A percentile compares a stretch with the other conserved stretches of the same genome.
phyloP scores from a whole-genome alignment of 331 rosid genomes.

The Malus hybrid region DNA sequence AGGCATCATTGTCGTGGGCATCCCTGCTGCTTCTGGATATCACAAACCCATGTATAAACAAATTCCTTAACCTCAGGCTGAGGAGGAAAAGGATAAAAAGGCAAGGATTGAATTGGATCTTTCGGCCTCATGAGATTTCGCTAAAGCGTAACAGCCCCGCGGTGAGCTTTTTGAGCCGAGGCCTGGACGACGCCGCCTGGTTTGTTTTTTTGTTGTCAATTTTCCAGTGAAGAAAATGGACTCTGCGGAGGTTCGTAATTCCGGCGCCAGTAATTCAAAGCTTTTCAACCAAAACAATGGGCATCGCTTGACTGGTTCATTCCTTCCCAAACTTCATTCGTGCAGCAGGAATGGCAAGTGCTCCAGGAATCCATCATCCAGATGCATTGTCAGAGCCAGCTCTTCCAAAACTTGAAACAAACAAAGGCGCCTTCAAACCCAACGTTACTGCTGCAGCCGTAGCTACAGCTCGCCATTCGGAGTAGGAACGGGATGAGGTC shows the following conservation, averaged over 20 bases:
- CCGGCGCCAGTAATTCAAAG: neutral
- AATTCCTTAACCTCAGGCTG: neutral
- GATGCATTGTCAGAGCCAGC: conserved; percentile 40
- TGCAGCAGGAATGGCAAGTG: conserved; percentile 72
- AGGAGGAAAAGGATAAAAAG: neutral
- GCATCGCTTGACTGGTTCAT: conserved; percentile 12
- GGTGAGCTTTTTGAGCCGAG: conserved; percentile 47
- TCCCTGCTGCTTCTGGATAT: too few relatives aligned
- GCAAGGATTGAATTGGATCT: neutral
- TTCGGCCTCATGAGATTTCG: conserved; percentile 6
- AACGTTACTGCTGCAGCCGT: conserved; percentile 56
- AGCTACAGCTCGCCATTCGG: conserved; percentile 60
- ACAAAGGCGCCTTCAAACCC: conserved; percentile 30
- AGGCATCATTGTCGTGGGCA: too few relatives aligned
- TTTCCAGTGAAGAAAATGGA: conserved; percentile 25
- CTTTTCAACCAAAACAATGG: conserved; percentile 17
- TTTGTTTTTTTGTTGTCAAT: neutral
- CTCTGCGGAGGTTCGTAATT: neutral
- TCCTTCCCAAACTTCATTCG: neutral
- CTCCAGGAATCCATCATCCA: conserved; percentile 62
- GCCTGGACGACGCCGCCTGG: neutral
- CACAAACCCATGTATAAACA: too few relatives aligned
- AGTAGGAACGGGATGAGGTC: conserved; percentile 47
- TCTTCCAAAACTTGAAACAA: conserved; percentile 37
- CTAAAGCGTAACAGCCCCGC: conserved; percentile 34